These are phyloP conservation scores for Suillus discolor DNA, from an alignment of 768 basidiomycete genomes.

Conservation along the genomic window DNA sequence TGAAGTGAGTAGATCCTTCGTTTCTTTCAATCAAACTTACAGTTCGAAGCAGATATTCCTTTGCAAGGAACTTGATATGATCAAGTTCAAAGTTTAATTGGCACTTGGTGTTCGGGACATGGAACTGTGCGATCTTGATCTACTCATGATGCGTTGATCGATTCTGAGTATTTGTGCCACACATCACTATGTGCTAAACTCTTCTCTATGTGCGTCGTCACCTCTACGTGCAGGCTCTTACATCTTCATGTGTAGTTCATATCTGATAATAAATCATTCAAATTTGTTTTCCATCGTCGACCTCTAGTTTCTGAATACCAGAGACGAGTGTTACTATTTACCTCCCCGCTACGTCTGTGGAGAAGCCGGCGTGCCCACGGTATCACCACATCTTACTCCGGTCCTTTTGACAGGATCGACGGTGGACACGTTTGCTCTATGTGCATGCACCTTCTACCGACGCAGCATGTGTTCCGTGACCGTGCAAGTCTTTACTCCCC, in stretches of 20 bases:
- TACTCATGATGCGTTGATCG: neutral
- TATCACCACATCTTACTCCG: neutral
- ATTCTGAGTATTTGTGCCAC: neutral
- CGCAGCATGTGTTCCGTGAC: neutral
- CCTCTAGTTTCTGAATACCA: neutral
- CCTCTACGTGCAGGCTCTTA: neutral
- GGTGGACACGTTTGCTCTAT: neutral
- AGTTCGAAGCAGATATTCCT: neutral
- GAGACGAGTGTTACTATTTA: too few relatives aligned
- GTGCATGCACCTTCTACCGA: neutral
- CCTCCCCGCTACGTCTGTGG: neutral
- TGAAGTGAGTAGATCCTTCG: neutral
- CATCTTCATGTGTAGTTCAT: neutral
- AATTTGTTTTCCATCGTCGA: neutral
- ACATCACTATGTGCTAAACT: neutral
- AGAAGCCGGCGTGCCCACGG: too few relatives aligned
- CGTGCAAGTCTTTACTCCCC: neutral
- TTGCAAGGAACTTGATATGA: neutral
- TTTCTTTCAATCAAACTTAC: neutral
- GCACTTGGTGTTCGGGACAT: neutral
- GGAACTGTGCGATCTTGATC: neutral
- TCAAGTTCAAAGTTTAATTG: neutral
- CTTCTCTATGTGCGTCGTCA: constrained; percentile 1
- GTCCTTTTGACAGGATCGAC: neutral
- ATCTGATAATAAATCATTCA: constrained; percentile 3